Base-by-base conservation (phyloP, 768 basidiomycete genomes). In the Lentinula edodes region DNA sequence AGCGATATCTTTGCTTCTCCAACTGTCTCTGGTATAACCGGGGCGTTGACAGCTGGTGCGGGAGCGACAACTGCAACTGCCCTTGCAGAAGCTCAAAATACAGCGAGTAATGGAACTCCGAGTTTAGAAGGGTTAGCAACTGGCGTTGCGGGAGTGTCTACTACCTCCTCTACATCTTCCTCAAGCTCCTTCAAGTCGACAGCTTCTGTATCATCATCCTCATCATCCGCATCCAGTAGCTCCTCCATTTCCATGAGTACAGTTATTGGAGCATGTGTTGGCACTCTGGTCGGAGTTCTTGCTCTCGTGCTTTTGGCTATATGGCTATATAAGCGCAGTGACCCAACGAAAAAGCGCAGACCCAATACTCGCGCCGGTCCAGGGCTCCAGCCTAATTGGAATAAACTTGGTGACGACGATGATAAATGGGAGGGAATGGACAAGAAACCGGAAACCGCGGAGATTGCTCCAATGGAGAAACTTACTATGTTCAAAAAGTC, bases 401-500 rank as follows among this genome's bases (percentile, higher is more conserved):
- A 78, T 61, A 85, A 80, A 67, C 75, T 90, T 34, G 76, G 79
- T 9, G 84, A 85, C 16, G 75, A 72, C 6, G 80, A 78, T 7
- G 79, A 80, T 65, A 77, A 72, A 60, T 76, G 76, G 78, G 79
- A 81, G 58, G 79, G 74, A n/a, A 74, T 68, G 60, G n/a, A 56
- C 55, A 43, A 56, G 20, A 41, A 77, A 60, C 78, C 76, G 63
- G 79, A 83, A 63, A 71, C 73, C 10, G 77, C 67, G 38, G 50
- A 65, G 18, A 66, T 81, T 6, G 78, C 76, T 2, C 78, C 84
- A 35, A 83, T 84, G 79, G 82, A 84, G 69, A 83, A 81, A 66
- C 79, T 87, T 60, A 85, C 79, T 41, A 85, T 87, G 84, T 87
- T 89, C 76, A 83, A 86, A 72, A 85, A 83, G 67, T 77, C 83